These are phyloP conservation scores for Penicillium salamii DNA, from an alignment of 495 filamentous ascomycete species.

Conservation along the genomic window DNA sequence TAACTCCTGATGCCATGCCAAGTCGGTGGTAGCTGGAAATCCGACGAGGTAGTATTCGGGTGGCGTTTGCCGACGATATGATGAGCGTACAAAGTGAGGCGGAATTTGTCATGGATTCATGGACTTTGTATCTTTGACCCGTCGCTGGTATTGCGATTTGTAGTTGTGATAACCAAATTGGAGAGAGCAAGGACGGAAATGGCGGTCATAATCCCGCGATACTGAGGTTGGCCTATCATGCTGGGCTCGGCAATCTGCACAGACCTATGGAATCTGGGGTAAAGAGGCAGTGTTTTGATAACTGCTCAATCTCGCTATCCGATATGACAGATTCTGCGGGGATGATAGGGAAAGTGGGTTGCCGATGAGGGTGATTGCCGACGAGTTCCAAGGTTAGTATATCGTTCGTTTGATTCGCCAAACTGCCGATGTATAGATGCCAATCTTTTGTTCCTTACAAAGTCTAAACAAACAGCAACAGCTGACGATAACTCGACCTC, in stretches of 20 bases:
- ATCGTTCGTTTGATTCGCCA: not conserved
- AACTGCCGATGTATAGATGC: not conserved
- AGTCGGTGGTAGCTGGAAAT: not conserved
- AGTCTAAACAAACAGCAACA: not conserved
- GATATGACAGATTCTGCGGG: not conserved
- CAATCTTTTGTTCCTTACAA: not conserved
- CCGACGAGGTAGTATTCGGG: not conserved
- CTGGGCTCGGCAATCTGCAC: not conserved
- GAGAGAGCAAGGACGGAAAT: not conserved
- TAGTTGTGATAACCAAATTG: not conserved
- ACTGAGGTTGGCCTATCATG: not conserved
- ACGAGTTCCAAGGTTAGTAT: too few relatives aligned
- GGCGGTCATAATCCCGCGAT: not conserved
- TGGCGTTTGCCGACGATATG: conserved; percentile 2
- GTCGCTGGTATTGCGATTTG: not conserved
- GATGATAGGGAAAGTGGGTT: conserved; percentile 7
- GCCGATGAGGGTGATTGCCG: conserved; percentile 6
- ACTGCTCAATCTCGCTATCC: not conserved
- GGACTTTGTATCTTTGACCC: not conserved
- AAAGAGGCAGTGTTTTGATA: not conserved
- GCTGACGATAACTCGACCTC: not conserved
- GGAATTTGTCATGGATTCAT: not conserved
- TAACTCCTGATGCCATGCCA: conserved; percentile 35
- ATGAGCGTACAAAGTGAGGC: not conserved
- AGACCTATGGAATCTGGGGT: conserved; percentile 1